Evolutionary conservation across 345 rosid species (phyloP), one percentile per base, ranked within the genome.

Genomic region (Mangifera indica): DNA sequence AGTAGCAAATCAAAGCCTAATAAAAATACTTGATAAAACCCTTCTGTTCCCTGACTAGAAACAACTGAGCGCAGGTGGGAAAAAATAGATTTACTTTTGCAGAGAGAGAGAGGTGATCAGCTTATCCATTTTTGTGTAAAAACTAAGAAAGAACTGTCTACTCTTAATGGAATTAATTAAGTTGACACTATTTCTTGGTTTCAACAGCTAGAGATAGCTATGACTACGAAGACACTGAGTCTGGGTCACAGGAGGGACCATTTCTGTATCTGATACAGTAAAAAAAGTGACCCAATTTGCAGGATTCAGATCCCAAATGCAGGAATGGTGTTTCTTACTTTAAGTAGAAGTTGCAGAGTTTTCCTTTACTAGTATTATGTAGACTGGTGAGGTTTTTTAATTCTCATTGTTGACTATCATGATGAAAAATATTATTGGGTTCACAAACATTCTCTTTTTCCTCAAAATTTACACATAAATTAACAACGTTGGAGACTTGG

Each of bases 301-400:
- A 63, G 73, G 76, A 49, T 76, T 73, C 63, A 77, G 82, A 74
- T 63, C 76, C 84, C 83, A 70, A 76, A 79, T 75, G 82, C 83
- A 78, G 81, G 81, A 78, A 67, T 8, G 48, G 11, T 83, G 81
- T 69, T 75, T 60, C 80, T 76, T 83, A 25, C 85, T 61, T 63
- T 58, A 80, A 74, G 74, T 70, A 71, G 87, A 79, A 79, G 72
- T 1, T 32, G 37, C 54, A 48, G 0, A 11, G 21, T 2, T 22
- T 29, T 22, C 73, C 70, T 45, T 62, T 32, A 37, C 46, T 52
- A 68, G 77, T 64, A 56, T 20, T 67, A 44, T 71, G 42, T 55
- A 34, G 55, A 51, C 13, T 17, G 37, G 12, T 51, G 5, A 5
- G 6, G 15, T 34, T 32, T 4, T 53, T 54, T 42, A 42, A 10